Percentiles rank a stretch among this genome's conserved stretches.
Evolutionary conservation across 2,329 filamentous ascomycete species (phyloP).

Genomic region (Phyllachora maydis): DNA sequence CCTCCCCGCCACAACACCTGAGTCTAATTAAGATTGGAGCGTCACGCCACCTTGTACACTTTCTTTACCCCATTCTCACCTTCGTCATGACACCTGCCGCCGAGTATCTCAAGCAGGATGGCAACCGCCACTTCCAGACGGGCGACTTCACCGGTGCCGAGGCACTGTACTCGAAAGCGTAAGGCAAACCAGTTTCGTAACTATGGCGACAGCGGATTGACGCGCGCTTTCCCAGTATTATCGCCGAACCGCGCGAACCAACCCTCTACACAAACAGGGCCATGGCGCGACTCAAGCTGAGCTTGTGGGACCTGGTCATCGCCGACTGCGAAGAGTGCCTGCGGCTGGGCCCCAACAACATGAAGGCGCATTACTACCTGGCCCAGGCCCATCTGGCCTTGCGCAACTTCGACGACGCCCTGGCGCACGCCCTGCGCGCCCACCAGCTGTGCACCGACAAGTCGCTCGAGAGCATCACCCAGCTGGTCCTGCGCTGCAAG

Average conservation of each 20-base stretch:
- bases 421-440: conserved; percentile 47
- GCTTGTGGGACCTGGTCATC: conserved; percentile 53
- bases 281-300: conserved; percentile 57
- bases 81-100: no score
- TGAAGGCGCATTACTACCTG: conserved; percentile 74
- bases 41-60: no score
- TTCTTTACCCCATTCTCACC: no score
- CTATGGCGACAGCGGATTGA: no score
- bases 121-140: conserved; percentile 42
- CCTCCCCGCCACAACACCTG: no score
- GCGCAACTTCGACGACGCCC: conserved; percentile 50
- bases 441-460: conserved; percentile 53
- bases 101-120: conserved; percentile 37
- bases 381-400: conserved; percentile 67
- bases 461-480: conserved; percentile 50
- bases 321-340: conserved; percentile 61
- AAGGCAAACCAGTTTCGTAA: conserved; percentile 9
- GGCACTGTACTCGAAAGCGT: conserved; percentile 52
- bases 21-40: no score
- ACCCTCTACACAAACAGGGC: conserved; percentile 79
- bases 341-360: conserved; percentile 38
- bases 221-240: conserved; percentile 35
- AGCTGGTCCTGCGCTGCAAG: conserved; percentile 59
- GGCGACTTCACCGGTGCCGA: conserved; percentile 48
- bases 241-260: conserved; percentile 56